Evolutionary conservation across 805 yeast genomes (phyloP), one percentile per base, ranked within the genome.

Genomic region (Suhomyces tanzawaensis): DNA sequence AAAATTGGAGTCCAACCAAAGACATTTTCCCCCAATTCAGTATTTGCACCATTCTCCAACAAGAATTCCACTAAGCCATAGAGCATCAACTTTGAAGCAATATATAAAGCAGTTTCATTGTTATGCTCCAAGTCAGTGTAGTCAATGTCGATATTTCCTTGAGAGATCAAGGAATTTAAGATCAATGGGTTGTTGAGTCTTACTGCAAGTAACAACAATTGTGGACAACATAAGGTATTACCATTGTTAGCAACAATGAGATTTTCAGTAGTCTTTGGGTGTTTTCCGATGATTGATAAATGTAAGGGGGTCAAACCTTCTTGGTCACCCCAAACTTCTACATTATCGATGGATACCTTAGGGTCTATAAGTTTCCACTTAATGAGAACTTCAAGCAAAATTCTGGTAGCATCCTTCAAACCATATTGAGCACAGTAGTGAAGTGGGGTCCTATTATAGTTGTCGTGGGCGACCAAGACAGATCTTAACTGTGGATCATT

Each of bases 1-100:
- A 91, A 88, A 4, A 91, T 68, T 4, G 98, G 96, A 1, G 96
- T 87, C 97, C 98, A 91, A 0, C 95, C 95, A 62, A 86, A 90
- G 1, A 85, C 72, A 4, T 62, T 54, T 52, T 91, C 98, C 0
- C 82, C 77, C 36, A 86, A 66, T 55, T 90, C 96, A 1, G 89
- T 63, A 47, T 82, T 67, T 1, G 96, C 95, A 8, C 79, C 78
- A 12, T 69, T 61, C 7, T 65, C 55, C 38, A 91, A 66, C 13
- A 86, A 57, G 34, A 63, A 71, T 42, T 73, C 65, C 6, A 81
- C 86, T 16, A 82, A 62, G 1, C 72, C 72, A 7, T 61, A 42
- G 37, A 72, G 61, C 52, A 84, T 78, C 53, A 81, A 61, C 56
- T 83, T 86, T 1, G 89, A 64, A 4, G 96, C 90, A 37, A 85